Evolutionary conservation across 305 asterid species (phyloP).

Genomic region (Fraxinus floribunda): DNA sequence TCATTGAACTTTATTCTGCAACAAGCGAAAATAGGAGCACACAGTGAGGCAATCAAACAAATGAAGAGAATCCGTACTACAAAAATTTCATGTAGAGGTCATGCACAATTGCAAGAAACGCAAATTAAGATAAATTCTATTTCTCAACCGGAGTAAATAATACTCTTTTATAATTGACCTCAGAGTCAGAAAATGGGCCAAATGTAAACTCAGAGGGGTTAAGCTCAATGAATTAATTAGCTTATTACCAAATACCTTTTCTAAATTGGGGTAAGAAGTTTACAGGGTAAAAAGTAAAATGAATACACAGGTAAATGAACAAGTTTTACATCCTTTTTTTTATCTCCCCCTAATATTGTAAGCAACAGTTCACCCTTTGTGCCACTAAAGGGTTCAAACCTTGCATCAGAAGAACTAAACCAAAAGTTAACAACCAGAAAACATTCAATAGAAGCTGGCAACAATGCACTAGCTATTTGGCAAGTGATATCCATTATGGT

Average conservation of each 20-base stretch:
- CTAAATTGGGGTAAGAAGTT: constrained; percentile 5
- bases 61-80: background rate
- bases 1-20: background rate
- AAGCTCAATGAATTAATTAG: background rate
- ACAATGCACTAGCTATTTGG: background rate
- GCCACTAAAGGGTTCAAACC: background rate
- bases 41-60: constrained; percentile 3
- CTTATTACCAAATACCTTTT: background rate
- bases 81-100: background rate
- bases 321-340: background rate
- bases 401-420: background rate
- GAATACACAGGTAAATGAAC: background rate
- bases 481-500: background rate
- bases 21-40: constrained; percentile 13
- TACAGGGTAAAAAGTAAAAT: background rate
- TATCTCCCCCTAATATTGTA: background rate
- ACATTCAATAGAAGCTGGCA: background rate
- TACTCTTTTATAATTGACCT: background rate
- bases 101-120: background rate
- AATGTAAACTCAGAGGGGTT: background rate
- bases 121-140: background rate
- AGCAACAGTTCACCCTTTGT: background rate
- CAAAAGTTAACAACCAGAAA: background rate
- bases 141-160: background rate
- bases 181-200: background rate